Evolutionary conservation across 2,329 filamentous ascomycete genomes (phyloP), one percentile per base, ranked within the genome.

Genomic region (Cladosporium sphaerospermum): DNA sequence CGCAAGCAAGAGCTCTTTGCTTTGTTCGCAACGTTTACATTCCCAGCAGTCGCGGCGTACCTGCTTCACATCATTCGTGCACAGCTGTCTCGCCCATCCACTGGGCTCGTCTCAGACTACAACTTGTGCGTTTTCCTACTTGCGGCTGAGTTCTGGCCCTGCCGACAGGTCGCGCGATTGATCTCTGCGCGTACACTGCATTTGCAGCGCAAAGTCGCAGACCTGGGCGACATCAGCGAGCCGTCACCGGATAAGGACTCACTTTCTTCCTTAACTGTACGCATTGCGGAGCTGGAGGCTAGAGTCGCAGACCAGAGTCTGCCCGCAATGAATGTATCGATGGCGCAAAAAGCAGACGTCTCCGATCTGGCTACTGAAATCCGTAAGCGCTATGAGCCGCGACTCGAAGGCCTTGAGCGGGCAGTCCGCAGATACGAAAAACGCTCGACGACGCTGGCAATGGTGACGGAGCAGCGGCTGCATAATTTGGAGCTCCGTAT

Each of bases 341-440:
- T 61, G 31, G 61, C 62, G 18, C 64, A 67, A 39, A 67, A 66
- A 49, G 57, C 63, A 11, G 65, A 69, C 19, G 57, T 69, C 16
- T 57, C 54, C 11, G 62, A 66, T 16, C 55, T 68, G 16, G 62
- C 64, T 2, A 69, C 78, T 32, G 81, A 83, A 44, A 66, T 96
- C 32, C 69, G 77, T 3, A 77, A 77, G 54, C 83, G 89, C 32
- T 70, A 96, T 4, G 82, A 88, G 44, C 85, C 89, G 0, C 89
- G 96, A 55, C 78, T 97, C 5, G 91, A 96, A 62, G 88, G 89
- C 0, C 75, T 97, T 32, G 93, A 90, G 62, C 84, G 92, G 45
- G 91, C 92, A 3, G 86, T 97, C 42, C 81, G 92, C 16, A 83
- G 89, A 34, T 96, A 96, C 63, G 92, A 97, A 73, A 96, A 95